Conservation (phyloP, 768 basidiomycete species). For the Hygrocybe coccinea region DNA sequence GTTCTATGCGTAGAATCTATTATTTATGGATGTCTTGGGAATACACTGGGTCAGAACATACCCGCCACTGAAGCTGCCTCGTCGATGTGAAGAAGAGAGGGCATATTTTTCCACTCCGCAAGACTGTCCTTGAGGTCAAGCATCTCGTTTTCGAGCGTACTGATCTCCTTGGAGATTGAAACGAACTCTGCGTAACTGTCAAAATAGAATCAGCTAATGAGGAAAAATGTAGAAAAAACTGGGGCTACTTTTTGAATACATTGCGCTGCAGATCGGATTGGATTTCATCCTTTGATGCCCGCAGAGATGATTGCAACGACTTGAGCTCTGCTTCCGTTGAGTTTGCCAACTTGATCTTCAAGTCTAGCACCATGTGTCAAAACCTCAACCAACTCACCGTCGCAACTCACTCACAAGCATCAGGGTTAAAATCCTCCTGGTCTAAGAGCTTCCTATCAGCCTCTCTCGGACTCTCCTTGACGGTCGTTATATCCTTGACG, state of each 20-base stretch:
- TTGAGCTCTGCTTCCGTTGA: constrained; percentile 80
- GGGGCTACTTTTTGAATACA: constrained; percentile 84
- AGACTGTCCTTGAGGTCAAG: constrained; percentile 91
- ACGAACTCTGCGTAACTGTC: constrained; percentile 94
- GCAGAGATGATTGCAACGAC: constrained; percentile 71
- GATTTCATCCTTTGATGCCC: constrained; percentile 63
- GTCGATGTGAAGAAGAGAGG: constrained; percentile 85
- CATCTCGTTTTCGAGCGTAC: constrained; percentile 94
- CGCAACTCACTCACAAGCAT: constrained; percentile 62
- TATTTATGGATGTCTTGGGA: not conserved
- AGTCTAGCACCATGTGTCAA: constrained; percentile 37
- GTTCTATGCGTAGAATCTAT: constrained; percentile 20
- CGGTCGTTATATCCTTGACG: constrained; percentile 34
- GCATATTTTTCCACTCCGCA: constrained; percentile 95
- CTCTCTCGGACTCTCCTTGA: constrained; percentile 39
- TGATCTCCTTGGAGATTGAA: constrained; percentile 93
- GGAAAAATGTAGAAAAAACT: not conserved
- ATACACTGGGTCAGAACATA: not conserved
- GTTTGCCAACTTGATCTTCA: constrained; percentile 84
- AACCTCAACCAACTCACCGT: not conserved
- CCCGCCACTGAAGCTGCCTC: constrained; percentile 62
- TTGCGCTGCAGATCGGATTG: constrained; percentile 80
- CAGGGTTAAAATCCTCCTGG: constrained; percentile 80
- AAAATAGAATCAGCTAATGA: not conserved
- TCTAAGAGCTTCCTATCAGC: constrained; percentile 68